Evolutionary conservation across 139 green algal genomes (phyloP).

Genomic region (Picochlorum costavermella): DNA sequence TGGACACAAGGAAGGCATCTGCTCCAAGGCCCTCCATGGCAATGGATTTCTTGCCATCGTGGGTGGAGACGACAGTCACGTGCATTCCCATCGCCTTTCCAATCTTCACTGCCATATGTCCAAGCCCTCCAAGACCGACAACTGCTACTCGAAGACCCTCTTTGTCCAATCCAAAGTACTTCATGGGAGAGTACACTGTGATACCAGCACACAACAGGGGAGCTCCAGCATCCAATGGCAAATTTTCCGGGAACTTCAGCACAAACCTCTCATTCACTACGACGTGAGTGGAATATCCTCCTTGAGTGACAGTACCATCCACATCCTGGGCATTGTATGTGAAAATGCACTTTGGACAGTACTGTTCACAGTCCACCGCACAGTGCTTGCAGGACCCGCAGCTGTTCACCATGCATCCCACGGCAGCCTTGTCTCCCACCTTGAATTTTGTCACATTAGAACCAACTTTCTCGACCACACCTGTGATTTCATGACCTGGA

Average conservation of each 20-base stretch:
- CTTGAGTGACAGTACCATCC: constrained; percentile 48
- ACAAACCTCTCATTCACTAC: constrained; percentile 41
- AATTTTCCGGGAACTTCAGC: constrained; percentile 46
- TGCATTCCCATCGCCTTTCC: constrained; percentile 57
- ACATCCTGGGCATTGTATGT: constrained; percentile 63
- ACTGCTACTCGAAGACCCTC: constrained; percentile 61
- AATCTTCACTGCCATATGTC: constrained; percentile 62
- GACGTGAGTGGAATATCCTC: constrained; percentile 65
- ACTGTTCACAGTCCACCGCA: constrained; percentile 34
- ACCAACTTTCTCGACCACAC: constrained; percentile 72
- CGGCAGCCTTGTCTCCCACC: constrained; percentile 56
- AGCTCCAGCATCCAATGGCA: constrained; percentile 46
- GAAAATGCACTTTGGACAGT: constrained; percentile 37
- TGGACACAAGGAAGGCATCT: constrained; percentile 53
- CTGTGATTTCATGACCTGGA: constrained; percentile 73
- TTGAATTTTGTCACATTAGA: constrained; percentile 56
- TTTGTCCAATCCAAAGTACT: constrained; percentile 65
- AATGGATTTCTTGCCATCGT: constrained; percentile 54
- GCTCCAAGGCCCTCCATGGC: constrained; percentile 50
- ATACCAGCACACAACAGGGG: constrained; percentile 80
- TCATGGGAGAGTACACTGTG: constrained; percentile 59
- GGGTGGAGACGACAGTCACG: constrained; percentile 64
- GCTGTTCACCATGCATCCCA: constrained; percentile 70
- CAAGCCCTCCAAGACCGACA: constrained; percentile 60
- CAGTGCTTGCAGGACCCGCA: constrained; percentile 48